Conservation (phyloP, 2,329 filamentous ascomycete species). For the Elsinoe perseae region DNA sequence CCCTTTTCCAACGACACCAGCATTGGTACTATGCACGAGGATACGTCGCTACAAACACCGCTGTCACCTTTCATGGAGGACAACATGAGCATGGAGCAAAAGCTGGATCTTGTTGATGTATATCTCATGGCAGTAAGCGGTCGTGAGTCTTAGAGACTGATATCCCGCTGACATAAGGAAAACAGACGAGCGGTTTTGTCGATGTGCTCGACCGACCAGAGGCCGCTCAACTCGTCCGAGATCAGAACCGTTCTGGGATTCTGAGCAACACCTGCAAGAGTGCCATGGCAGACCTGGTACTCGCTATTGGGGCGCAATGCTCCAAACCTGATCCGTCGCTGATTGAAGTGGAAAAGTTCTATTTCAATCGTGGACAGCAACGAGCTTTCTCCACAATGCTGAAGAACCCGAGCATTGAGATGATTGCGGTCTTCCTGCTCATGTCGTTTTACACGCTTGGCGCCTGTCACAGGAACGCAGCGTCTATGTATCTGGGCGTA, state of each 20-base stretch:
- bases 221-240: background rate
- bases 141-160: constrained; percentile 20
- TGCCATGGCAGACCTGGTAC: constrained; percentile 37
- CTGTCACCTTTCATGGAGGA: constrained; percentile 21
- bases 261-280: constrained; percentile 24
- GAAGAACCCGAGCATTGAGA: constrained; percentile 46
- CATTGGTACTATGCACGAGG: constrained; percentile 49
- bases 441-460: constrained; percentile 55
- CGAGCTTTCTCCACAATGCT: constrained; percentile 46
- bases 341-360: constrained; percentile 27
- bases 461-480: constrained; percentile 51
- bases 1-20: constrained; percentile 46
- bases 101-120: constrained; percentile 27
- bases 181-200: constrained; percentile 37
- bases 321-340: constrained; percentile 18
- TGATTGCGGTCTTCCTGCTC: constrained; percentile 47
- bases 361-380: constrained; percentile 44
- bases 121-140: constrained; percentile 29
- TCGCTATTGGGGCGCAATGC: constrained; percentile 49
- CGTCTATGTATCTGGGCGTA: constrained; percentile 57
- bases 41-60: constrained; percentile 1
- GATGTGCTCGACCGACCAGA: constrained; percentile 31
- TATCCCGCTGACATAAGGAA: constrained; percentile 21
- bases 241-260: background rate
- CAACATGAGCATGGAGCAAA: constrained; percentile 27